phyloP scores from a whole-genome alignment of 768 basidiomycete species.

The Phanerochaete sordida region DNA sequence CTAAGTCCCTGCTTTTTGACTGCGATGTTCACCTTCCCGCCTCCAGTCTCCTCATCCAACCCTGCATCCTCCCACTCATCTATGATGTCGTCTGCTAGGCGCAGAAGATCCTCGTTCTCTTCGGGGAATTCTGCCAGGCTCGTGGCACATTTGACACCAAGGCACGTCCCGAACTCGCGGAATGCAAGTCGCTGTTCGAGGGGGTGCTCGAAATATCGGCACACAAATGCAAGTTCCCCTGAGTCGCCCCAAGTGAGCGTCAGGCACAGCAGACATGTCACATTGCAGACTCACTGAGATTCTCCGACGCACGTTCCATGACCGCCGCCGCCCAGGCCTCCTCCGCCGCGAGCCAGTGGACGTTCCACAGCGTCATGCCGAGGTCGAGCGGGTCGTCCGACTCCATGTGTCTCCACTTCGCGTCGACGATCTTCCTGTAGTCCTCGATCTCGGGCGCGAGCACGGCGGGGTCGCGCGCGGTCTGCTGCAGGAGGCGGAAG shows the following conservation, averaged over 20 bases:
- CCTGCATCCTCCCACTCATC: conserved; percentile 14
- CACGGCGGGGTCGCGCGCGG: conserved; percentile 9
- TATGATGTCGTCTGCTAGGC: conserved; percentile 5
- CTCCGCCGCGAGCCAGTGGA: conserved; percentile 21
- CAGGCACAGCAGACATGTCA: not conserved
- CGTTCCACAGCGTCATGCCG: conserved; percentile 29
- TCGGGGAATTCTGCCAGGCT: not conserved
- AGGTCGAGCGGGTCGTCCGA: conserved; percentile 28
- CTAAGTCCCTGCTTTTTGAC: conserved; percentile 12
- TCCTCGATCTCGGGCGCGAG: conserved; percentile 21
- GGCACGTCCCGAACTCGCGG: conserved; percentile 25
- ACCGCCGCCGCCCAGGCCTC: conserved; percentile 5
- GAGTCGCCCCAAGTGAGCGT: not conserved
- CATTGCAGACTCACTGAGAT: conserved; percentile 16
- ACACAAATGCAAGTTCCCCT: conserved; percentile 11
- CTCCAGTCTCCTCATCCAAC: not conserved
- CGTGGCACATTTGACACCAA: conserved; percentile 20
- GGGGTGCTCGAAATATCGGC: conserved; percentile 22
- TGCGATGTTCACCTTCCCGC: not conserved
- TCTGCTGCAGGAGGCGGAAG: conserved; percentile 21
- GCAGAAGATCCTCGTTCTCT: not conserved
- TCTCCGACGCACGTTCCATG: conserved; percentile 14
- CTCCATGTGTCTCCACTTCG: conserved; percentile 19
- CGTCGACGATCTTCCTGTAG: conserved; percentile 23
- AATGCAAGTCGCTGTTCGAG: conserved; percentile 22